Conservation (phyloP, 768 basidiomycete species). For the Nidularia pulvinata region DNA sequence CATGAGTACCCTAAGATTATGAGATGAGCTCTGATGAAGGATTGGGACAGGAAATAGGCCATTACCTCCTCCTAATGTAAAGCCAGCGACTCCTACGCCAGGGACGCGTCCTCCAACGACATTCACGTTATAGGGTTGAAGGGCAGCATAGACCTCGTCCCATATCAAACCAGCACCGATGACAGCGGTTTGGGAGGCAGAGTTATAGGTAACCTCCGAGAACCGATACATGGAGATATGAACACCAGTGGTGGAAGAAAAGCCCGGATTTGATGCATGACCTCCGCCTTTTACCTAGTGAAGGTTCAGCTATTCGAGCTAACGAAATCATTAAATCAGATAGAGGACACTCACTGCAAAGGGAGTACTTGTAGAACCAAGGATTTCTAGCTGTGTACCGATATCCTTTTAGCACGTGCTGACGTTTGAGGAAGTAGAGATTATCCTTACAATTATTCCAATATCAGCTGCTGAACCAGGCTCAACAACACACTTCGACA, state of each 20-base stretch:
- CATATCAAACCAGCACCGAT: constrained; percentile 53
- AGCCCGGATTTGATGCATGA: constrained; percentile 51
- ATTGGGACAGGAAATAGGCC: constrained; percentile 27
- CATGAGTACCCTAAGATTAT: constrained; percentile 63
- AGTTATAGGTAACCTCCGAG: constrained; percentile 39
- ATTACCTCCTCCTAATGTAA: constrained; percentile 58
- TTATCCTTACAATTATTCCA: constrained; percentile 42
- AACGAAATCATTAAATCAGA: not conserved
- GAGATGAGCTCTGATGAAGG: too few relatives aligned
- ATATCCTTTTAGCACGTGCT: not conserved
- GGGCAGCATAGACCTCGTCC: constrained; percentile 61
- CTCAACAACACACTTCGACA: constrained; percentile 53
- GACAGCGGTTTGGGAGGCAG: constrained; percentile 31
- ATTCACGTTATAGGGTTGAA: constrained; percentile 46
- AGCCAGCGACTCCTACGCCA: constrained; percentile 60
- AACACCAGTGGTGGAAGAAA: constrained; percentile 61
- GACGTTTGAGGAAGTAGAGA: not conserved
- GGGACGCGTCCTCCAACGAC: constrained; percentile 61
- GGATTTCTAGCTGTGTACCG: constrained; percentile 44
- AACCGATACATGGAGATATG: constrained; percentile 58
- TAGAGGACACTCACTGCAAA: constrained; percentile 45
- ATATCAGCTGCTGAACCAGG: constrained; percentile 55
- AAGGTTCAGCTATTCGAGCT: not conserved
- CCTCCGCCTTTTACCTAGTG: constrained; percentile 64
- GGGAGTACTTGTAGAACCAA: constrained; percentile 40